Base-by-base conservation (phyloP, 768 basidiomycete genomes). In the Boletus sensibilis region DNA sequence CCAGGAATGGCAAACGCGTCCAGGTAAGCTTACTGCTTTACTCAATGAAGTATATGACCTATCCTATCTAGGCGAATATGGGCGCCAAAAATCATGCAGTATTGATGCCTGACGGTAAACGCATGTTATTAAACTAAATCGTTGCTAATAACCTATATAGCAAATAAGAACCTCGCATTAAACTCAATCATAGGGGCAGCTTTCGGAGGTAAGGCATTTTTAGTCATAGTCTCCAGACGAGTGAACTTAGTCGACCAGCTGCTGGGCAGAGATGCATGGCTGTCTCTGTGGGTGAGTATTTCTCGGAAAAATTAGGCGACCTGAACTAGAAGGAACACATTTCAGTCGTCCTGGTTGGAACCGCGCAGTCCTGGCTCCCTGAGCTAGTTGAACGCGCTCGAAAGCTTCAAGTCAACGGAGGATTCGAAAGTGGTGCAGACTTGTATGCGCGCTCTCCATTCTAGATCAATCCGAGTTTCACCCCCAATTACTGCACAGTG, bases 231-330 rank as follows among this genome's bases (percentile, higher is more conserved):
- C 67, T 55, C 20, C 46, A 50, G 38, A 31, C 52, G 41, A n/a
- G 64, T 68, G 20, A 69, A 68, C 52, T 41, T 13, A 69, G 58
- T 60, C 37, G 25, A 39, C 59, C 67, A 83, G 96, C 96, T 61
- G 96, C 96, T 31, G 96, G 96, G 13, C 96, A 98, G 71, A 83
- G 97, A 55, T 98, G 95, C 75, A 98, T 97, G 95, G 95, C 94
- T 13, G 76, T 96, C 41, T 96, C 94, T 13, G 93, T 95, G 33
- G 90, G 92, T 89, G 59, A 66, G 85, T 61, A 25, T 27, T 39
- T 41, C 10, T 49, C 13, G 10, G 16, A 27, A 38, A 18, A 43
- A 9, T 40, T 5, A 4, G 27, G 10, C 34, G 18, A 42, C 25
- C 25, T 14, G 42, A 45, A 31, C 33, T 52, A 42, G 25, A 59